Conservation (phyloP, 1,139 yeast genomes). For the Groenewaldozyma sp. region DNA sequence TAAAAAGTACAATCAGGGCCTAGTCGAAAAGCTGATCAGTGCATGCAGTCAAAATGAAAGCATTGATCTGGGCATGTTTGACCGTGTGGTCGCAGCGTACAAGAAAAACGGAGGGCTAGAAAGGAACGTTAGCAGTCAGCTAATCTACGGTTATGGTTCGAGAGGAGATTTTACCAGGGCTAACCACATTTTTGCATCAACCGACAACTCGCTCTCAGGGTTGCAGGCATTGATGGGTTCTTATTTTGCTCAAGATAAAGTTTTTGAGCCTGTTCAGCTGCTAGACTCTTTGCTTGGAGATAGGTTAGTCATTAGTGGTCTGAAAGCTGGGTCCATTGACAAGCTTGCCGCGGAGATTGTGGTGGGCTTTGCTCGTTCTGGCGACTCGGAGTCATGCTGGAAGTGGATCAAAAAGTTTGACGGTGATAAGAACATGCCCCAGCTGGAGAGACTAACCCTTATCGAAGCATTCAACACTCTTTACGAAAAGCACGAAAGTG, state of each 20-base stretch:
- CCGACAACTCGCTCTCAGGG: slow-evolving; percentile 8
- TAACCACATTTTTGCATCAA: slow-evolving; percentile 8
- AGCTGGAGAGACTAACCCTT: slow-evolving; percentile 16
- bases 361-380: slow-evolving; percentile 24
- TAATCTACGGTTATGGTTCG: slow-evolving; percentile 16
- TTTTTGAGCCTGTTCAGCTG: slow-evolving; percentile 23
- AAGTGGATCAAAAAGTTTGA: slow-evolving; percentile 27
- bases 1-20: slow-evolving; percentile 14
- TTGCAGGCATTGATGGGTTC: slow-evolving; percentile 27
- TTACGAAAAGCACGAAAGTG: slow-evolving; percentile 15
- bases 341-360: slow-evolving; percentile 15
- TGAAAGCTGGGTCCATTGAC: slow-evolving; percentile 1
- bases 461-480: slow-evolving; percentile 16
- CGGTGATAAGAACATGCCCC: slow-evolving; percentile 15
- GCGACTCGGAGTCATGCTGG: slow-evolving; percentile 26
- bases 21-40: slow-evolving; percentile 15
- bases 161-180: slow-evolving; percentile 14
- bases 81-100: slow-evolving; percentile 7
- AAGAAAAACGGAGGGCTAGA: slow-evolving; percentile 4
- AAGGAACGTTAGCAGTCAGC: slow-evolving; percentile 7
- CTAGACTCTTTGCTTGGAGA: slow-evolving; percentile 19
- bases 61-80: slow-evolving; percentile 9
- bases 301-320: slow-evolving; percentile 1
- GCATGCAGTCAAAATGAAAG: slow-evolving; percentile 14
- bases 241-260: slow-evolving; percentile 21